Base-by-base conservation (phyloP, 176 grass and related monocot genomes). In the Tuctoria greenei region DNA sequence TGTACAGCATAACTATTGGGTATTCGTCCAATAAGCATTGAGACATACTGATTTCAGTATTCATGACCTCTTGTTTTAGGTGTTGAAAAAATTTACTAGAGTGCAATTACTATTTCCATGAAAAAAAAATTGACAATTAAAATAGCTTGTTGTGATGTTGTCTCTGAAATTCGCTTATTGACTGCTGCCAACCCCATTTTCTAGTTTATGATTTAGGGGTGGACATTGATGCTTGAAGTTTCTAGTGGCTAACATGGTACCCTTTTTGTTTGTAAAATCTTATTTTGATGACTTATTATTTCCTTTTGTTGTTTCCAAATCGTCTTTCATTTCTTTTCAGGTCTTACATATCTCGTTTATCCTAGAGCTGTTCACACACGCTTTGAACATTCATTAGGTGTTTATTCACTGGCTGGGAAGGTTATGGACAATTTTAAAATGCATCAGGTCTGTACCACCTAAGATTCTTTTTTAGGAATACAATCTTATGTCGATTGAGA, bases 351-450 rank as follows among this genome's bases (percentile, higher is more conserved):
- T 88, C 66, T 93, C 37, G 91, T 97, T 5, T 97, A 88, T 87
- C 94, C 94, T 41, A 91, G 94, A 71, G 91, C 94, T 0, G 90
- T 97, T 10, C 94, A 97, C 79, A 89, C 86, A 46, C 74, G 94
- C 21, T 97, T 93, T 74, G 94, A 97, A 65, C 94, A 97, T 91
- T 97, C 94, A 10, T 67, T 97, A 63, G 94, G 94, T 35, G 94
- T 97, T 75, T 93, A 93, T 87, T 78, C 67, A 24, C 79, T 97
- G 8, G 91, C 91, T 72, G 84, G 86, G 20, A 77, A 97, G 37
- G 78, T 88, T 38, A 81, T 97, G 37, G 74, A 83, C 36, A 79
- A 66, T 75, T 78, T 97, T 77, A 80, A 64, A 59, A 88, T 63
- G 17, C 81, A 89, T 74, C 94, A 97, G 65, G 94, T 97, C 36